Evolutionary conservation across 768 basidiomycete species (phyloP), one percentile per base, ranked within the genome.

Genomic region (Pisolithus marmoratus): DNA sequence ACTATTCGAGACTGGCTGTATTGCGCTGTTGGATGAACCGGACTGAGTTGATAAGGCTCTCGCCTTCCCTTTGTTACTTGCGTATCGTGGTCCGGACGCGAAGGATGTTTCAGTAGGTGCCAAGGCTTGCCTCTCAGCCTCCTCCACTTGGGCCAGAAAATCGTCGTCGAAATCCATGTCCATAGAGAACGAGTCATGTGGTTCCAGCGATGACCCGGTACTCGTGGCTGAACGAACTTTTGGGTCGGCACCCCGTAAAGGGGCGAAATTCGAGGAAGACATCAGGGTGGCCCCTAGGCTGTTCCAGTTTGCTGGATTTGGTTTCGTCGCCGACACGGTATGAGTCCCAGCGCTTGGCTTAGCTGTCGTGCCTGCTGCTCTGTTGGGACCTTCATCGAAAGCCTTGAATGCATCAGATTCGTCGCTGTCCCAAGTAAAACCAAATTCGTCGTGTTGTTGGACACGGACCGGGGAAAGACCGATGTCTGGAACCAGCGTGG

Each of bases 71-170:
- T 62, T 66, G 24, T 58, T 54, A 24, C n/a, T 56, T 63, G 49
- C 44, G 49, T 31, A 49, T 55, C 40, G 54, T 23, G 34, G 12
- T 34, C 1, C 34, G 9, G 38, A 45, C 4, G 5, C 8, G 38
- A 8, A 3, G 22, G 38, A 40, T 40, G 19, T 12, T 3, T n/a
- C 22, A 8, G 41, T 22, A 4, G 51, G 50, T 22, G 45, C 46
- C 15, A 63, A 51, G 19, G 55, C 60, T 22, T 57, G 55, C 42
- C 55, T 54, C 55, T 66, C 63, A 31, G 62, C 60, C 58, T 55
- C 57, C 31, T 64, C 67, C 50, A 63, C 58, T 53, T 73, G 71
- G 55, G 69, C 72, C 20, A 77, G 61, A 52, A 79, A 70, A 12
- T 58, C 66, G 5, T 71, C 74, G 44, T 73, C 68, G 41, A 75